Evolutionary conservation across 352 stramenopile genomes (phyloP), one percentile per base, ranked within the genome.

Genomic region (Phytophthora megakarya): DNA sequence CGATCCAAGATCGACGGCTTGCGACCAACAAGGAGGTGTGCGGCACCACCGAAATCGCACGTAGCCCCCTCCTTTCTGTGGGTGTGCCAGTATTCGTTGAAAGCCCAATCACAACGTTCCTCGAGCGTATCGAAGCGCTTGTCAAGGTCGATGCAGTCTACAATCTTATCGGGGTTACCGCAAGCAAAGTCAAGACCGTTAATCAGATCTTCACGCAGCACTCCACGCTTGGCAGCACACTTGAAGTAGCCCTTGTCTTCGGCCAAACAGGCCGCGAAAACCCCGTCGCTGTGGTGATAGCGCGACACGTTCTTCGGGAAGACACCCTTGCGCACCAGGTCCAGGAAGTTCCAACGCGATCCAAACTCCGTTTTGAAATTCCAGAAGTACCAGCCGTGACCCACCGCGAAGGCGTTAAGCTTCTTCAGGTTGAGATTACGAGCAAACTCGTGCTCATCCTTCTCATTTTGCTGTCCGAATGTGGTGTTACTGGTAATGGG

Each of bases 311-410:
- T 90, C 72, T 88, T 89, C 3, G 83, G 83, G 67, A 92, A 85
- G 0, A 56, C 65, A 18, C 83, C 83, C 25, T 80, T 70, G 26
- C 77, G 78, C 30, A 84, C 62, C 12, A 90, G 71, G 46, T 78
- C 61, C 64, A 98, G 78, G 54, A 97, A 98, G 44, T 89, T 91
- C 93, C 93, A 98, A n/a, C 83, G 76, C 26, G 86, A 82, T 33
- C 90, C 89, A 12, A 98, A 70, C 68, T 98, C 93, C 3, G 62
- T 70, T 48, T 70, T 70, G 56, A 70, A 70, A 35, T 70, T 70
- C 62, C 62, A 70, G 48, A 70, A 98, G 78, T 97, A 98, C 73
- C 91, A 96, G 18, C 93, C 93, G 74, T 98, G 92, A 42, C 89
- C 91, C 47, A 96, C 73, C 1, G 82, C 84, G 54, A 96, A 98